Evolutionary conservation across 2,329 filamentous ascomycete genomes (phyloP).

Genomic region (Aspergillus quadricinctus): DNA sequence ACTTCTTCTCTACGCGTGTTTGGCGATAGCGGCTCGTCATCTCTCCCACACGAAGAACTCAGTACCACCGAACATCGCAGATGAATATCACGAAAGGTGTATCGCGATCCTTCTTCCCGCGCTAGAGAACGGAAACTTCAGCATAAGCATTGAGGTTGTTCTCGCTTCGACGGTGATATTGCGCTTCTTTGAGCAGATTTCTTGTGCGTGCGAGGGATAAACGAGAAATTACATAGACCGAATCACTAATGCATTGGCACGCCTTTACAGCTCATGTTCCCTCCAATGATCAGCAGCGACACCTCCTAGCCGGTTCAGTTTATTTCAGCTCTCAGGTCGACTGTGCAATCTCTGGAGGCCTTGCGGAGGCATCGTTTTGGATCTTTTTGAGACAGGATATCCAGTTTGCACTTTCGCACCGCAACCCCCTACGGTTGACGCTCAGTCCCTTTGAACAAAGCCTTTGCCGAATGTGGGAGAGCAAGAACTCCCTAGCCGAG

Average conservation of each 20-base stretch:
- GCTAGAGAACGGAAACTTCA: conserved; percentile 26
- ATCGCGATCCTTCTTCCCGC: conserved; percentile 32
- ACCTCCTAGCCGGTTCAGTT: conserved; percentile 32
- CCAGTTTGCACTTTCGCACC: conserved; percentile 30
- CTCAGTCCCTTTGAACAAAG: conserved; percentile 29
- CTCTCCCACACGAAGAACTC: conserved; percentile 28
- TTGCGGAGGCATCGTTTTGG: conserved; percentile 34
- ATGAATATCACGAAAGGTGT: conserved; percentile 33
- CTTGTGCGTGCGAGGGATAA: conserved; percentile 19
- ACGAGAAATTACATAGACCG: background rate
- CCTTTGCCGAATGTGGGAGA: conserved; percentile 25
- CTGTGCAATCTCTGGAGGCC: conserved; percentile 28
- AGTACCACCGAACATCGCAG: conserved; percentile 25
- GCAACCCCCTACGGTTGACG: conserved; percentile 28
- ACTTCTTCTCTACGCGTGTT: conserved; percentile 30
- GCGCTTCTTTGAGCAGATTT: conserved; percentile 34
- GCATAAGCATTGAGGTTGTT: conserved; percentile 30
- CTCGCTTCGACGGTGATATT: conserved; percentile 33
- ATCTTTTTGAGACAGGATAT: conserved; percentile 35
- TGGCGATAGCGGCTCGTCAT: conserved; percentile 32
- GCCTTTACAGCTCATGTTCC: conserved; percentile 24
- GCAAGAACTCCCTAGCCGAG: conserved; percentile 21
- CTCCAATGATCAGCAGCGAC: conserved; percentile 30
- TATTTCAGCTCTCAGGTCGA: conserved; percentile 33
- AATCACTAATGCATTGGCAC: conserved; percentile 1